These are phyloP conservation scores for Plectosphaerella cucumerina DNA, from an alignment of 2,329 filamentous ascomycete species.

Conservation along the genomic window DNA sequence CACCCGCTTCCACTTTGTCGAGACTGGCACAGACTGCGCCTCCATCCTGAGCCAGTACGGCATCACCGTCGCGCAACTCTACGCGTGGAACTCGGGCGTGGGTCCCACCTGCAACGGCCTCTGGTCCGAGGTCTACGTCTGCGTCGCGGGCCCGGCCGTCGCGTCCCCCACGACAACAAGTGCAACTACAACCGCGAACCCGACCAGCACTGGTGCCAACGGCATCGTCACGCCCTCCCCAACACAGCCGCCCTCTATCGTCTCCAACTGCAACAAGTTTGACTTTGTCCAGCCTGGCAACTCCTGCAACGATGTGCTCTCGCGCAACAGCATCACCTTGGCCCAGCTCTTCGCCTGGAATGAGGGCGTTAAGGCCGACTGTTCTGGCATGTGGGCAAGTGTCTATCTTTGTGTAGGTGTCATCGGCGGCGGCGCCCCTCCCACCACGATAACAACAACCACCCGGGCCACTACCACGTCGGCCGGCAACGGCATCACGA, in stretches of 20 bases:
- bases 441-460: not conserved
- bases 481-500: slow-evolving; percentile 7
- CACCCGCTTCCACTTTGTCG: slow-evolving; percentile 10
- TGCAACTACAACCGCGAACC: slow-evolving; percentile 6
- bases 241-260: slow-evolving; percentile 11
- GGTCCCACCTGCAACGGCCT: slow-evolving; percentile 11
- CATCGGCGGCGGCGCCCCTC: not conserved
- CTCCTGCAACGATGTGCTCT: slow-evolving; percentile 13
- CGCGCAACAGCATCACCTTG: slow-evolving; percentile 15
- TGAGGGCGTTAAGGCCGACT: not conserved
- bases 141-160: slow-evolving; percentile 3
- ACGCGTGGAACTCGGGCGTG: slow-evolving; percentile 13
- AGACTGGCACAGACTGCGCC: slow-evolving; percentile 4
- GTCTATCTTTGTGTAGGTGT: slow-evolving; percentile 5
- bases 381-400: slow-evolving; percentile 4
- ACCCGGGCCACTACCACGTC: slow-evolving; percentile 3
- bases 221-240: slow-evolving; percentile 18
- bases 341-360: slow-evolving; percentile 20
- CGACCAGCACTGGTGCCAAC: not conserved
- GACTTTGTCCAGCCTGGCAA: slow-evolving; percentile 3
- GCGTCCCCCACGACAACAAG: not conserved
- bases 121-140: slow-evolving; percentile 9
- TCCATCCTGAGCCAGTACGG: slow-evolving; percentile 2
- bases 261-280: slow-evolving; percentile 13
- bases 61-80: slow-evolving; percentile 18